Base-by-base conservation (phyloP, 306 rosid genomes). In the Lotus japonicus region DNA sequence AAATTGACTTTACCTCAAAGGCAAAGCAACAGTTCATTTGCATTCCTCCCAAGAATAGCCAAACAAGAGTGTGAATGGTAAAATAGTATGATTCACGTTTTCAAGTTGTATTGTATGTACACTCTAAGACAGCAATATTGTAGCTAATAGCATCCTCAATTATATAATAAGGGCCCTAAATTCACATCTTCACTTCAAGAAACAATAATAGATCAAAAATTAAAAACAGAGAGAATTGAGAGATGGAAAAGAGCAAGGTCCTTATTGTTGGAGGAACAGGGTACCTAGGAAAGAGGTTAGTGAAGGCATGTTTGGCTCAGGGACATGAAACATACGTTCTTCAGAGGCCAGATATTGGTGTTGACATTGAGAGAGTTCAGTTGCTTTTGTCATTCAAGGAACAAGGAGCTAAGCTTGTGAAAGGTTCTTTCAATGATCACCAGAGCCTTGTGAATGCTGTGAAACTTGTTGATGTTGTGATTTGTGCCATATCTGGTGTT, bases 231-330 rank as follows among this genome's bases (percentile, higher is more conserved):
- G 7, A 52, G 19, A 7, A 7, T 38, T 7, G 42, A 38, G 31
- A 7, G 16, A 86, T 86, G 36, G 36, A 31, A 8, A 86, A 77
- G 62, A 81, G 84, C 77, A 89, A 33, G 71, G 92, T 89, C 13
- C 74, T 89, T 11, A 78, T 89, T 8, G 54, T 89, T n/a, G 96
- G 96, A 6, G 96, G 90, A 75, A 89, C 90, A 38, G 96, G 96
- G 51, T 89, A 89, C 74, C 11, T 89, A 18, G 96, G 96, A 23
- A 89, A 87, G 58, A 89, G 90, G 74, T 50, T 89, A 73, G 96
- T 87, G 33, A 87, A 46, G 82, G 92, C 90, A 45, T 81, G 92
- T 66, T 68, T 89, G 7, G 72, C 15, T 16, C 38, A 76, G 16
- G 92, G 90, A 7, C 87, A 87, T n/a, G 68, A 80, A 56, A 89